Conservation (phyloP, 305 asterid species). For the Solanum hybrid region DNA sequence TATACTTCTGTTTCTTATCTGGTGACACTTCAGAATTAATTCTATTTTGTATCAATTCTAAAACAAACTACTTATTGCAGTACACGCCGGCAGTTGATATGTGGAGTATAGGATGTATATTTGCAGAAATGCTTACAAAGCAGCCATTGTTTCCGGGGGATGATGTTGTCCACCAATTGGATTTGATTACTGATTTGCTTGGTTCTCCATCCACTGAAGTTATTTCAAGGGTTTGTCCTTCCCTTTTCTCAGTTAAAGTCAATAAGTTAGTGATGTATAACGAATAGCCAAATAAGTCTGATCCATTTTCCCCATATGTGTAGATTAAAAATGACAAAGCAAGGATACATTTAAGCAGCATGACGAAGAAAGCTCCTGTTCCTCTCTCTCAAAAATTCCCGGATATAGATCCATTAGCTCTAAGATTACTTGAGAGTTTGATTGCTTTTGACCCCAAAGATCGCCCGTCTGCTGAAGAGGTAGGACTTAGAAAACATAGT, state of each 20-base stretch:
- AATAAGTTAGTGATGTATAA: neutral
- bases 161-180: slow-evolving; percentile 81
- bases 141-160: slow-evolving; percentile 86
- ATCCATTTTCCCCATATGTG: slow-evolving; percentile 9
- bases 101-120: slow-evolving; percentile 96
- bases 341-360: slow-evolving; percentile 68
- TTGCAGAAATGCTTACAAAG: slow-evolving; percentile 77
- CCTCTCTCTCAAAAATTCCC: slow-evolving; percentile 71
- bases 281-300: neutral
- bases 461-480: slow-evolving; percentile 86
- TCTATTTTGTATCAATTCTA: neutral
- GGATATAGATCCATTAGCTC: slow-evolving; percentile 71
- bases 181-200: slow-evolving; percentile 75
- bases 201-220: slow-evolving; percentile 80
- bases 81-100: slow-evolving; percentile 96
- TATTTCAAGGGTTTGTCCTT: slow-evolving; percentile 63
- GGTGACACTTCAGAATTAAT: neutral
- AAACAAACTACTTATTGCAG: slow-evolving; percentile 32
- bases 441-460: slow-evolving; percentile 91
- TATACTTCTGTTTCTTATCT: neutral
- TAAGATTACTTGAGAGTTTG: slow-evolving; percentile 64
- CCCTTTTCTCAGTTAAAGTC: slow-evolving; percentile 9
- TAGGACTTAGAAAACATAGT: slow-evolving; percentile 22
- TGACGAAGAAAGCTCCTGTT: slow-evolving; percentile 56
- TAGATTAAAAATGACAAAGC: slow-evolving; percentile 93